Evolutionary conservation across 306 rosid species (phyloP).

Genomic region (Luffa aegyptiaca): DNA sequence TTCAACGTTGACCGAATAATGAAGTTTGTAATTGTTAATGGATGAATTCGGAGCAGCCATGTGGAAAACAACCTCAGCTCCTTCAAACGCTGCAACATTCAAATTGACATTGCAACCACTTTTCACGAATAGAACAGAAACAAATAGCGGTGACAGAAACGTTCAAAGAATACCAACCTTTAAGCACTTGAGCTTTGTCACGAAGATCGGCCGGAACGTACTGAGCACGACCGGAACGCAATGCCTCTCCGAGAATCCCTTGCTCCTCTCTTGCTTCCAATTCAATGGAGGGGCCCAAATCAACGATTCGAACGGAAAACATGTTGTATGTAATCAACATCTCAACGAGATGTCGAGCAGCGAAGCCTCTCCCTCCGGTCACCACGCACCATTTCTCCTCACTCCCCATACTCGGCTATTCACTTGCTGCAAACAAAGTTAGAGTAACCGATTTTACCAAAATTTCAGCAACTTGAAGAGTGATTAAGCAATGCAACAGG

Average conservation of each 20-base stretch:
- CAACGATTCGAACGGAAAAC: constrained; percentile 67
- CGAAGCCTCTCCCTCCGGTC: constrained; percentile 93
- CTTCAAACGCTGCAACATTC: constrained; percentile 49
- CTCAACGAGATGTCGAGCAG: constrained; percentile 84
- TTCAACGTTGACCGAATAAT: constrained; percentile 80
- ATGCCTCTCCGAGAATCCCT: constrained; percentile 59
- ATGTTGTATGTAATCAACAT: constrained; percentile 41
- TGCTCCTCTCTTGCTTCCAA: constrained; percentile 54
- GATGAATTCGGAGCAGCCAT: constrained; percentile 98
- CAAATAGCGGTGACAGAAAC: background rate
- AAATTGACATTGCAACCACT: background rate
- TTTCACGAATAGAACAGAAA: background rate
- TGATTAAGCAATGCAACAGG: background rate
- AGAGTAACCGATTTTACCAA: background rate
- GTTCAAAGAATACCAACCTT: constrained; percentile 22
- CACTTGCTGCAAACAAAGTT: background rate
- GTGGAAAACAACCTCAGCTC: constrained; percentile 84
- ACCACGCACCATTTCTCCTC: constrained; percentile 75
- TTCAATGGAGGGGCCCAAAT: constrained; percentile 46
- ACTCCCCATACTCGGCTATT: constrained; percentile 23
- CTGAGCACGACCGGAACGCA: constrained; percentile 61
- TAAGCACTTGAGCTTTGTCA: constrained; percentile 48
- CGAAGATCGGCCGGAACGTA: constrained; percentile 73
- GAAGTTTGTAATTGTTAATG: constrained; percentile 68
- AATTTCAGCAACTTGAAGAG: background rate